Evolutionary conservation across 73 alveolate species (phyloP), one percentile per base, ranked within the genome.

Genomic region (Paramecium biaurelia): DNA sequence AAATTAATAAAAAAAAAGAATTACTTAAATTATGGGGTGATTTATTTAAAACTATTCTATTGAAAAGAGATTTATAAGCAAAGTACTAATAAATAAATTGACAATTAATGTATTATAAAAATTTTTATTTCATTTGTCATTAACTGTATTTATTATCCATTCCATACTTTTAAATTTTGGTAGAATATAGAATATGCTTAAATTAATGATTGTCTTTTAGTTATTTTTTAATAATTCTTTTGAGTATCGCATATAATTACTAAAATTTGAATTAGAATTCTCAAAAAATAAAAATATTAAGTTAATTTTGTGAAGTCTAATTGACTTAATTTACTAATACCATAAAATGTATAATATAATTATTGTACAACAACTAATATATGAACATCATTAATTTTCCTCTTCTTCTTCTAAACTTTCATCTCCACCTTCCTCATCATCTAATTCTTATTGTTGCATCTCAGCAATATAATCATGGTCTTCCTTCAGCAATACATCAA

Each of bases 401-500:
- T 34, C 63, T 11, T 72, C 86, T 35, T 38, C 86, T 34, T 72
- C 86, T 72, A 72, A 10, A 8, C 35, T 21, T 72, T 72, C 86
- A 28, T 72, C 86, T 34, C 35, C 86, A 2, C 58, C 86, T 42
- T 79, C 90, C 47, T 79, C 70, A 23, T 79, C 90, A 79, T 38
- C 76, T 34, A 79, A 23, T 47, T 79, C 90, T 79, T 79, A 43
- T 79, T 43, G 47, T 24, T 38, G 8, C 90, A 79, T 79, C 30
- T 79, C 90, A 41, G 45, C 32, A 79, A 79, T 79, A 47, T 79
- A 79, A 1, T 79, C 90, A 38, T 42, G 70, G 43, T 79, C 90
- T 30, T 79, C 72, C 18, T 79, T 79, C 32, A 41, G 9, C 7
- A 79, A 47, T 23, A 79, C 90, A 43, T 79, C 90, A 4, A 79